Evolutionary conservation across 2,329 filamentous ascomycete genomes (phyloP).

Genomic region (Penicillium sp.): DNA sequence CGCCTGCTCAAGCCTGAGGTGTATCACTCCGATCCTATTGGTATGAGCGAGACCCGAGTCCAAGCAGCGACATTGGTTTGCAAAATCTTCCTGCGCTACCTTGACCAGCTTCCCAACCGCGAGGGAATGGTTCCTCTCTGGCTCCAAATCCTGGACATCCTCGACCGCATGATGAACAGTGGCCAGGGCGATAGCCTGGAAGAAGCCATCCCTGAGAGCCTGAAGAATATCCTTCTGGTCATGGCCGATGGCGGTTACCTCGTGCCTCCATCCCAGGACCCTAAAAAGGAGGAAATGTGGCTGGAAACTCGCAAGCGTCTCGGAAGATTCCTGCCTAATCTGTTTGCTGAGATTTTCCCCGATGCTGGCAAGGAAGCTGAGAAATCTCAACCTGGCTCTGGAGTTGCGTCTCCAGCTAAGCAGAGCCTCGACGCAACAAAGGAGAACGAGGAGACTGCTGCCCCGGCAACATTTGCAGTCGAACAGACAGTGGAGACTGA

Average conservation of each 20-base stretch:
- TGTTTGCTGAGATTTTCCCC: conserved; percentile 62
- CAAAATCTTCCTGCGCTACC: conserved; percentile 93
- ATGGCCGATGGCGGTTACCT: conserved; percentile 90
- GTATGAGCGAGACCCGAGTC: conserved; percentile 94
- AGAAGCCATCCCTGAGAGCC: conserved; percentile 89
- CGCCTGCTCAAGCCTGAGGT: conserved; percentile 90
- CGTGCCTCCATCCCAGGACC: conserved; percentile 61
- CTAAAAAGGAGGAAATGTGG: conserved; percentile 57
- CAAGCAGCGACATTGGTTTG: conserved; percentile 87
- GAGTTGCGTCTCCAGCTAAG: conserved; percentile 20
- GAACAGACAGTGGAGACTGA: not conserved
- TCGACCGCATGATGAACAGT: conserved; percentile 95
- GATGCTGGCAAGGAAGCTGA: conserved; percentile 24
- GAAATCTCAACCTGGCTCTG: conserved; percentile 16
- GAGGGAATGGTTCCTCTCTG: conserved; percentile 89
- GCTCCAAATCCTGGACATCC: conserved; percentile 87
- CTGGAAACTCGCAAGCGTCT: conserved; percentile 60
- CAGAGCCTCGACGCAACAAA: conserved; percentile 16
- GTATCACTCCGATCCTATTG: conserved; percentile 82
- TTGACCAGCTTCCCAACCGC: conserved; percentile 80
- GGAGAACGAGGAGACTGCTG: conserved; percentile 8
- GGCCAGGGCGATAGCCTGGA: conserved; percentile 88
- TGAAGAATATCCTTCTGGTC: conserved; percentile 94
- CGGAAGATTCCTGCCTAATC: conserved; percentile 59
- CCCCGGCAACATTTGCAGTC: conserved; percentile 1